Conservation (phyloP, 352 stramenopile genomes). For the Globisporangium paddicum region DNA sequence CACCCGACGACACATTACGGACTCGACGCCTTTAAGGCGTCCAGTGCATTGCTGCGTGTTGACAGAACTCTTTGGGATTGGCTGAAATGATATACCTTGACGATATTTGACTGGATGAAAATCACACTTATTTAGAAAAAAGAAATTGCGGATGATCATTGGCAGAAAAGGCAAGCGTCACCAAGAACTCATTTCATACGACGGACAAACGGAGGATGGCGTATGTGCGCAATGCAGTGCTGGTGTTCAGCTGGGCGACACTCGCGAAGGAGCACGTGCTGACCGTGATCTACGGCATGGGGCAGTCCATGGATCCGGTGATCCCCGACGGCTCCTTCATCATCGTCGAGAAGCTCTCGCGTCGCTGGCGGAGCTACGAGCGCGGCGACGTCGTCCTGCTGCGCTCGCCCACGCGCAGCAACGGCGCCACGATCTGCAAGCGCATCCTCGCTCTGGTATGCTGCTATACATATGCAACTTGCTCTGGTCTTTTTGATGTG, state of each 20-base stretch:
- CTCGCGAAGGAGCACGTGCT: constrained; percentile 62
- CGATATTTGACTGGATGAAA: too few species aligned
- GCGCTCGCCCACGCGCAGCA: constrained; percentile 65
- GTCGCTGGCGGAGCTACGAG: constrained; percentile 55
- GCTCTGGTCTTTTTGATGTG: too few species aligned
- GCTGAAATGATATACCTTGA: too few species aligned
- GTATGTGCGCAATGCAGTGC: constrained; percentile 41
- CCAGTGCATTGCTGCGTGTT: too few species aligned
- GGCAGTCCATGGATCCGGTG: constrained; percentile 77
- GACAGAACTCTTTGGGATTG: too few species aligned
- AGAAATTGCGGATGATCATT: neutral
- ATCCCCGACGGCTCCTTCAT: constrained; percentile 80
- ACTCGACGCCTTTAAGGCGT: too few species aligned
- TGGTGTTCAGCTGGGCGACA: constrained; percentile 56
- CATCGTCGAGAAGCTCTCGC: constrained; percentile 75
- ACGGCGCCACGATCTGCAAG: constrained; percentile 82
- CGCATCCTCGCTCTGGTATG: constrained; percentile 77
- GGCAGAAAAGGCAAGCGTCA: neutral
- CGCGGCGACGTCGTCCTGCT: constrained; percentile 82
- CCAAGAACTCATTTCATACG: neutral
- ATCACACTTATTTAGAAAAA: too few species aligned
- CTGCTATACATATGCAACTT: too few species aligned
- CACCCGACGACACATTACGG: too few species aligned
- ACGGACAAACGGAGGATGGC: neutral
- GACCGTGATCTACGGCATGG: constrained; percentile 83